These are phyloP conservation scores for Anisodus acutangulus DNA, from an alignment of 257 asterid genomes.

Conservation along the genomic window DNA sequence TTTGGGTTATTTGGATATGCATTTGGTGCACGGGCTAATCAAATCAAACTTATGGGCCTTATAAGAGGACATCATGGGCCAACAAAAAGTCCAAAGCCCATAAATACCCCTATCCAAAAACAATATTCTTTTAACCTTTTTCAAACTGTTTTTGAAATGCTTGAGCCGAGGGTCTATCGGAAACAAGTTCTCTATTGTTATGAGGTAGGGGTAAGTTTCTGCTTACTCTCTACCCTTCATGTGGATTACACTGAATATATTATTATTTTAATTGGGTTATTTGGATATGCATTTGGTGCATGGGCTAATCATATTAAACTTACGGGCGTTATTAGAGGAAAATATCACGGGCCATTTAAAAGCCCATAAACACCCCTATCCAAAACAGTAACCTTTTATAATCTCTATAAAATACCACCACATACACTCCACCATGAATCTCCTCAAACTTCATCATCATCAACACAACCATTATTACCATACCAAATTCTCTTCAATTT, in stretches of 20 bases:
- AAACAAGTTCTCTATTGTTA: too few relatives aligned
- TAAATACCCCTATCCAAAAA: background rate
- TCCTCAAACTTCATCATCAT: constrained; percentile 45
- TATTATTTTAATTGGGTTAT: background rate
- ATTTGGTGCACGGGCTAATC: background rate
- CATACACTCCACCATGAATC: too few relatives aligned
- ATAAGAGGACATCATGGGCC: background rate
- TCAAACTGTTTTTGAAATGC: too few relatives aligned
- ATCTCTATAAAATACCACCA: background rate
- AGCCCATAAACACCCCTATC: background rate
- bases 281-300: background rate
- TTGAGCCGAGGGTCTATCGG: too few relatives aligned
- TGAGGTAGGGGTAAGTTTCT: too few relatives aligned
- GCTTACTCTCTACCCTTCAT: background rate
- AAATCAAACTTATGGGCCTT: background rate
- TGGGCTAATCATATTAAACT: background rate
- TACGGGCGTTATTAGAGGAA: background rate
- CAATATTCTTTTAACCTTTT: too few relatives aligned
- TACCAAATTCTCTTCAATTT: constrained; percentile 31
- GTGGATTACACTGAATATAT: too few relatives aligned
- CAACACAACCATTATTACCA: constrained; percentile 29
- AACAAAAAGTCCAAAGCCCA: background rate
- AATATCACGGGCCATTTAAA: too few relatives aligned
- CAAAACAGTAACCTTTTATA: background rate
- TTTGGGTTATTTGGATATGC: background rate